Evolutionary conservation across 768 basidiomycete species (phyloP), one percentile per base, ranked within the genome.

Genomic region (Lactarius pseudohatsudake): DNA sequence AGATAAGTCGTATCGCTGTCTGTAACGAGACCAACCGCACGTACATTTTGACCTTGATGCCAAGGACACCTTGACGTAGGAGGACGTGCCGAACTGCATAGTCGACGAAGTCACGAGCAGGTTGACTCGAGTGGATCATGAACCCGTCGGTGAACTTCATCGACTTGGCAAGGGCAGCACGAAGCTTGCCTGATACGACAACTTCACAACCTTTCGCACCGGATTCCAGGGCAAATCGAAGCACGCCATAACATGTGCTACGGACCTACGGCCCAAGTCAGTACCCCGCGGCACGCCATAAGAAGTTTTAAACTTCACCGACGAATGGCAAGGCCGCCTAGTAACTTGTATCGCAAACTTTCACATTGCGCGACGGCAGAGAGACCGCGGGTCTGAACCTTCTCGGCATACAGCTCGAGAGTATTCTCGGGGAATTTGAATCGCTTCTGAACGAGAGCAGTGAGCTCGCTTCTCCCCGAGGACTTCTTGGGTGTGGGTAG

Each of bases 101-200:
- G 82, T 98, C 96, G 69, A 99, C 95, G 74, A 96, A 99, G 77
- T 99, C 97, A 62, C 88, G 84, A 58, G 88, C 90, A 72, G 97
- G 97, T 82, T 99, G 97, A 87, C 96, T 96, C 70, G 96, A 97
- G 85, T 94, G 92, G 75, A 94, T 92, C 92, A 94, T 94, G 90
- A 98, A 98, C 63, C 97, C 97, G 75, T 99, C 97, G 76, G 96
- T 98, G 83, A 99, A 98, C 81, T 99, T 99, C 97, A 99, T 99
- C 22, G 94, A 92, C 82, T 99, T 99, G 75, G 97, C 97, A 85
- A 96, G 95, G 71, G 97, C 97, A 71, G 96, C 97, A 77, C 97
- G 94, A 76, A 99, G 94, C 81, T 99, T 99, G 77, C 97, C 97
- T 70, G 96, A 98, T 71, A 99, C 96, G 76, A 98, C 94, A 70